Percentiles rank a stretch among this genome's conserved stretches.
phyloP scores from a whole-genome alignment of 116 monocot genomes.

The Phalaenopsis hybrid region DNA sequence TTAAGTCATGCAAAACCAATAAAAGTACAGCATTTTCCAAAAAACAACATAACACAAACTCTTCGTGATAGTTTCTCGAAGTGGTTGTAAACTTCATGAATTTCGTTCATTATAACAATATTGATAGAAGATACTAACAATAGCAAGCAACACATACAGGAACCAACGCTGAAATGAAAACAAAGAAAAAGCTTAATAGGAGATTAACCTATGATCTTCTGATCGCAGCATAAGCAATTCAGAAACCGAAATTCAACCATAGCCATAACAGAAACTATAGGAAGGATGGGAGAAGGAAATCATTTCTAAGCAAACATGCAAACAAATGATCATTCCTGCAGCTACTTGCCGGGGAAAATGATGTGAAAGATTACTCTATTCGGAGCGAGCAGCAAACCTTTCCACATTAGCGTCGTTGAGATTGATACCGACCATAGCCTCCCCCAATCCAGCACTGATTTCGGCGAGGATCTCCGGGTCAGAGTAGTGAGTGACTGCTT shows the following conservation, averaged over 20 bases:
- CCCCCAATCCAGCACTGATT: slow-evolving; percentile 19
- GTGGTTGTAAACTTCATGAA: neutral
- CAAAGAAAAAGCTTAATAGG: neutral
- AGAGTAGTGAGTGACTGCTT: slow-evolving; percentile 21
- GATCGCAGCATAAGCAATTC: neutral
- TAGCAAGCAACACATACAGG: neutral
- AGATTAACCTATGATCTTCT: neutral
- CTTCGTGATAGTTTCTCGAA: too few species aligned
- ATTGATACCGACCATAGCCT: slow-evolving; percentile 29
- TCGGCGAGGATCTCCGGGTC: slow-evolving; percentile 22
- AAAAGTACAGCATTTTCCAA: too few species aligned
- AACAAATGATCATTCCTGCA: neutral
- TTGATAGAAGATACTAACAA: neutral
- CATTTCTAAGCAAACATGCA: neutral
- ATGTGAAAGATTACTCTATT: slow-evolving; percentile 4
- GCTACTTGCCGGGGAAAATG: neutral
- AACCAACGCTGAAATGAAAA: neutral
- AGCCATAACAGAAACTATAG: neutral
- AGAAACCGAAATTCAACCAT: neutral
- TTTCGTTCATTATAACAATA: neutral
- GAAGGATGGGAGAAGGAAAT: neutral
- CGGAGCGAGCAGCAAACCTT: slow-evolving; percentile 25
- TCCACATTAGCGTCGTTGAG: slow-evolving; percentile 26
- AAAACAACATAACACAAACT: too few species aligned
- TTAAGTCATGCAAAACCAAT: too few species aligned